Base-by-base conservation (phyloP, 805 yeast species). In the Candida hispaniensis region DNA sequence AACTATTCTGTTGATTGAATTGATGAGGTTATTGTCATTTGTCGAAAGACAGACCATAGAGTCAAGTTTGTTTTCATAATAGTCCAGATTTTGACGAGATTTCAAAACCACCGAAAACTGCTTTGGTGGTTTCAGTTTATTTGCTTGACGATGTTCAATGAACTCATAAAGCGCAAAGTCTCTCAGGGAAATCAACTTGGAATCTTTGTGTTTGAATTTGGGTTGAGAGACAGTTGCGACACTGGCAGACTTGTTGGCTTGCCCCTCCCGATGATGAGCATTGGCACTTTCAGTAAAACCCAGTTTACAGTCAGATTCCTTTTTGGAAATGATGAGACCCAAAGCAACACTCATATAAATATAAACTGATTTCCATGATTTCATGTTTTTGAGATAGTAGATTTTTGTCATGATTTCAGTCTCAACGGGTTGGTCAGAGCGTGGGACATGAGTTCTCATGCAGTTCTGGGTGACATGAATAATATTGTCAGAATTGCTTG, bases 281-380 rank as follows among this genome's bases (percentile, higher is more conserved):
- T 32, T 32, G 4, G 28, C 27, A n/a, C 22, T 23, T 18, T 32
- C 36, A 20, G 18, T 12, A 18, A 23, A 32, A 4, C 36, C 36
- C 36, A 23, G 8, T 17, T 32, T 32, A 7, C 28, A 27, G 12
- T 32, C 36, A 6, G 36, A 16, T n/a, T 32, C 36, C 6, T 32
- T 32, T 14, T 32, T 32, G 8, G 36, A 32, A 21, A 32, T 16
- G 24, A 32, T 32, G 14, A 32, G 28, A 24, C 36, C 36, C 28
- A 32, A 14, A 4, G 17, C 18, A 2, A 23, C 14, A 4, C 23
- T 17, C 36, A 32, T 32, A 23, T 32, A 32, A 14, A 32, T 6
- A 18, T 32, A 32, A 4, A 17, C 5, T 1, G 36, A 12, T 23
- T 32, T 32, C 36, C 36, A 32, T 4, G 36, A 23, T 21, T 18